Evolutionary conservation across 2,329 filamentous ascomycete genomes (phyloP).

Genomic region (Scytalidium lignicola): DNA sequence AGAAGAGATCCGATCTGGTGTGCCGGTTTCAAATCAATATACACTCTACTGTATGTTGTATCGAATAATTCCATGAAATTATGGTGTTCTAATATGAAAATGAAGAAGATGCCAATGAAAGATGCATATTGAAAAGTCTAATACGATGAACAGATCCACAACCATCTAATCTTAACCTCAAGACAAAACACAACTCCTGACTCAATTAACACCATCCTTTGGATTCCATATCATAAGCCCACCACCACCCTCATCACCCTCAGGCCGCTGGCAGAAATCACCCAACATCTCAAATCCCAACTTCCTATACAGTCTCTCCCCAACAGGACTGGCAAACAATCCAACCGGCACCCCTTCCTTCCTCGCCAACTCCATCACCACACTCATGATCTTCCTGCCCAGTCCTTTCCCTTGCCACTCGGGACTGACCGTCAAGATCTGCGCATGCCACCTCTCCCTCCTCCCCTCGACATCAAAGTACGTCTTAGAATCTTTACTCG

Average conservation of each 20-base stretch:
- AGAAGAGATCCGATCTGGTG: too few species aligned
- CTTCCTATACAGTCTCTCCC: constrained; percentile 20
- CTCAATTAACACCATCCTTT: constrained; percentile 1
- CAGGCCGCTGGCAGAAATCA: constrained; percentile 10
- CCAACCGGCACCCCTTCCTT: constrained; percentile 17
- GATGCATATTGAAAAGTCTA: too few species aligned
- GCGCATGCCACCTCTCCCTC: constrained; percentile 16
- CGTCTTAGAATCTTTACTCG: constrained; percentile 6
- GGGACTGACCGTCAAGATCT: constrained; percentile 16
- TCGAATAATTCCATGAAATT: too few species aligned
- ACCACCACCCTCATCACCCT: constrained; percentile 10
- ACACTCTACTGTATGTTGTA: too few species aligned
- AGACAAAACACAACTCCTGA: too few species aligned
- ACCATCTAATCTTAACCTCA: too few species aligned
- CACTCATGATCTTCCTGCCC: constrained; percentile 16
- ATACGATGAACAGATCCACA: too few species aligned
- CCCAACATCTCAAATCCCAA: constrained; percentile 19
- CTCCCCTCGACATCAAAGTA: constrained; percentile 16
- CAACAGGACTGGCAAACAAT: constrained; percentile 15
- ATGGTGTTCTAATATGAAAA: too few species aligned
- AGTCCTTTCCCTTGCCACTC: constrained; percentile 19
- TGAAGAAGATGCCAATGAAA: too few species aligned
- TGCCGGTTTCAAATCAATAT: too few species aligned
- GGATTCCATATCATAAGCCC: constrained; percentile 20
- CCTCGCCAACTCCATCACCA: constrained; percentile 14